phyloP scores from a whole-genome alignment of 83 land plant species.

The Larix sibirica region DNA sequence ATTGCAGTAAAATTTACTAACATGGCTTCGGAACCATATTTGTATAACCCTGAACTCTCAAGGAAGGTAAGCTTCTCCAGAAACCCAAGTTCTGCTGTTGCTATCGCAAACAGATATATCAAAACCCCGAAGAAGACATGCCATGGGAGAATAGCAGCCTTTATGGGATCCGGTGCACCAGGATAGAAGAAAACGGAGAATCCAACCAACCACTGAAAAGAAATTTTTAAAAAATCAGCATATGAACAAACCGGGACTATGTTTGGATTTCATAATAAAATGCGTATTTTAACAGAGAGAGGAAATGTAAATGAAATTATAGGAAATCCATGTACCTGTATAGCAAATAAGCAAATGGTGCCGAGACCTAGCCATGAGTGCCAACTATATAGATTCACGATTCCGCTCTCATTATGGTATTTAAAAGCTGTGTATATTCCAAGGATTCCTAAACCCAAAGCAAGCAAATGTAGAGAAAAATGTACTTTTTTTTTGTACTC shows the following conservation, averaged over 20 bases:
- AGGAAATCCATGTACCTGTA: constrained; percentile 61
- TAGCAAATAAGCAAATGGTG: constrained; percentile 60
- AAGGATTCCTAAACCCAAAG: constrained; percentile 62
- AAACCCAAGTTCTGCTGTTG: constrained; percentile 70
- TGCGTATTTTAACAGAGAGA: background rate
- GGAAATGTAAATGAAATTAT: background rate
- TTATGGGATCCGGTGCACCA: constrained; percentile 38
- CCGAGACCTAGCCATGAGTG: constrained; percentile 94
- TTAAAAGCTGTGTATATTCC: constrained; percentile 85
- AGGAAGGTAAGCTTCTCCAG: constrained; percentile 98
- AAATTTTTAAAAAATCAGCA: background rate
- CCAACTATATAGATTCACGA: constrained; percentile 88
- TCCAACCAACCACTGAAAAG: constrained; percentile 91
- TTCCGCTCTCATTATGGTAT: constrained; percentile 72
- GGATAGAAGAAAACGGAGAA: constrained; percentile 82
- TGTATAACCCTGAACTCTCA: constrained; percentile 50
- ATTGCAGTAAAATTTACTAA: constrained; percentile 85
- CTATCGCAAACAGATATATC: constrained; percentile 65
- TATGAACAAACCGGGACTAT: background rate
- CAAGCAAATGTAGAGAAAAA: constrained; percentile 69
- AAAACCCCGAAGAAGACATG: constrained; percentile 82
- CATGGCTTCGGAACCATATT: constrained; percentile 77
- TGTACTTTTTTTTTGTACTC: constrained; percentile 68
- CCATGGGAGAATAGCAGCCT: constrained; percentile 80
- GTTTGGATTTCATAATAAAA: background rate